Conservation (phyloP, 768 basidiomycete genomes). For the Leccinum rimulosum region DNA sequence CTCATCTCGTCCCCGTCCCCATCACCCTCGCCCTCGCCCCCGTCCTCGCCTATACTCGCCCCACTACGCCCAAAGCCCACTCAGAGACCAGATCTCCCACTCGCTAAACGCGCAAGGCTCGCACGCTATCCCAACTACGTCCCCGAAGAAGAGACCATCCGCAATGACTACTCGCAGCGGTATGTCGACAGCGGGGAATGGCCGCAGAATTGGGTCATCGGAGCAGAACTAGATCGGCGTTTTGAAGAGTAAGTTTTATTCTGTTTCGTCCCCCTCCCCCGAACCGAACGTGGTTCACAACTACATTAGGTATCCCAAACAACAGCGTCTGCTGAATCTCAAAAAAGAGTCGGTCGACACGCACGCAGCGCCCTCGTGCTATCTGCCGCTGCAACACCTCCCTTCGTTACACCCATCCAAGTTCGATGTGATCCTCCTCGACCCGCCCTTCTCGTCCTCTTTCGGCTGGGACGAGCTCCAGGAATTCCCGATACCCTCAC, state of each 20-base stretch:
- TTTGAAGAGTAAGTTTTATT: conserved; percentile 84
- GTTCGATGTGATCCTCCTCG: conserved; percentile 90
- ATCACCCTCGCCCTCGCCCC: conserved; percentile 48
- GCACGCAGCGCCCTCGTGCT: conserved; percentile 70
- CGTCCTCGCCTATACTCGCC: conserved; percentile 40
- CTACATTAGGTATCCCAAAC: conserved; percentile 81
- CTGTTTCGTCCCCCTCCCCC: neutral
- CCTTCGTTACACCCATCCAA: conserved; percentile 58
- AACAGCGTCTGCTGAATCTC: conserved; percentile 76
- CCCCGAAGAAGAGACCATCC: conserved; percentile 92
- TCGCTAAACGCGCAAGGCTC: conserved; percentile 71
- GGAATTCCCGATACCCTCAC: conserved; percentile 72
- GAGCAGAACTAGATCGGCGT: conserved; percentile 81
- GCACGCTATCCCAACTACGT: conserved; percentile 79
- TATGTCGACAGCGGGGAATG: conserved; percentile 92
- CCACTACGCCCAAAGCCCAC: conserved; percentile 32
- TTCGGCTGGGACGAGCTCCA: conserved; percentile 86
- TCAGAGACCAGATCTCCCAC: conserved; percentile 52
- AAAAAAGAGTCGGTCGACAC: conserved; percentile 77
- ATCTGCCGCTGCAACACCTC: conserved; percentile 61
- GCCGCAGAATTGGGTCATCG: conserved; percentile 92
- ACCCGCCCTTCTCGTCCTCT: conserved; percentile 84
- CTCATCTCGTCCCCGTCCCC: conserved; percentile 56
- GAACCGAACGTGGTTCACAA: neutral
- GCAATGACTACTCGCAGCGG: conserved; percentile 90